These are phyloP conservation scores for Wallacemonas sp. DNA, from an alignment of 208 protist species.

Conservation along the genomic window DNA sequence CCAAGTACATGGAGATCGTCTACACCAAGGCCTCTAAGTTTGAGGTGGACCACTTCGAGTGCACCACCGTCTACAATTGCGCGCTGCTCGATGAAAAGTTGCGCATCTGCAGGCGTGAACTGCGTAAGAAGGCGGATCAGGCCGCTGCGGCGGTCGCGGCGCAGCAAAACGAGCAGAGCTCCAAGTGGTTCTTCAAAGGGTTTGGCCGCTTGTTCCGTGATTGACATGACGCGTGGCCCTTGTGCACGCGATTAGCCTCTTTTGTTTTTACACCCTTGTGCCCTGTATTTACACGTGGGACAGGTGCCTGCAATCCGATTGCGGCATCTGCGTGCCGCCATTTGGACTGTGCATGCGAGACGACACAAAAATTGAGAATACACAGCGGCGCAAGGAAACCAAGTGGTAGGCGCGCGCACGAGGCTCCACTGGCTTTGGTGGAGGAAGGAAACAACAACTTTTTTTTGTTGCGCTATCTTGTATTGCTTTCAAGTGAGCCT, in stretches of 20 bases:
- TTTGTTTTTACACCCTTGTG: too few species aligned
- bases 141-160: slow-evolving; percentile 22
- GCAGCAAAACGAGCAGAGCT: slow-evolving; percentile 20
- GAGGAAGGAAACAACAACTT: too few species aligned
- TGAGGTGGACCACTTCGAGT: slow-evolving; percentile 82
- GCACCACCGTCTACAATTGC: slow-evolving; percentile 82
- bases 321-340: too few species aligned
- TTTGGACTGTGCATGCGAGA: too few species aligned
- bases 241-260: too few species aligned
- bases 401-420: too few species aligned
- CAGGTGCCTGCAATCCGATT: too few species aligned
- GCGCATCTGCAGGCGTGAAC: slow-evolving; percentile 64
- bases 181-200: slow-evolving; percentile 15
- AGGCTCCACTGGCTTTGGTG: too few species aligned
- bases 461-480: slow-evolving; percentile 1
- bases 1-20: slow-evolving; percentile 85
- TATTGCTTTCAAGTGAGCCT: background rate
- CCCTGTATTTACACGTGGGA: too few species aligned
- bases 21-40: slow-evolving; percentile 70
- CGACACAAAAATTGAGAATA: too few species aligned
- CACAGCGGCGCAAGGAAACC: too few species aligned
- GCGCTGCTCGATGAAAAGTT: slow-evolving; percentile 86
- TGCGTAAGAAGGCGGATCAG: slow-evolving; percentile 70
- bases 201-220: slow-evolving; percentile 14
- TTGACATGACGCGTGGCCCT: background rate